phyloP scores from a whole-genome alignment of 768 basidiomycete species.

The Kwoniella europaea region DNA sequence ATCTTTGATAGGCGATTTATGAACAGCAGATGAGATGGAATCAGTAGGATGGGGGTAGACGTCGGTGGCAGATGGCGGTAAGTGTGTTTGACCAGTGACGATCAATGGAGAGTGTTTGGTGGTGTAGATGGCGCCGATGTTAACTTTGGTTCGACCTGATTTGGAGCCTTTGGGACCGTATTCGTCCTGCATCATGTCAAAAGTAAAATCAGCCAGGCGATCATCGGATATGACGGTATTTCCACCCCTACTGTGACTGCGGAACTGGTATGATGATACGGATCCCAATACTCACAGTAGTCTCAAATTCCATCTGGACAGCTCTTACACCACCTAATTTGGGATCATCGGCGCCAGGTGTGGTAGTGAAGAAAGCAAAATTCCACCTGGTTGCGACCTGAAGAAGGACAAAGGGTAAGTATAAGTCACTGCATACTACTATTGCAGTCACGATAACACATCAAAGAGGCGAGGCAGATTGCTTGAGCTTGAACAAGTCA shows the following conservation, averaged over 20 bases:
- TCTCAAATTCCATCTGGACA: conserved; percentile 95
- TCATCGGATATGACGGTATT: too few relatives aligned
- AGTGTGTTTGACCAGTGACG: conserved; percentile 50
- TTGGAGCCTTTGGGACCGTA: conserved; percentile 80
- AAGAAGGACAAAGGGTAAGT: background rate
- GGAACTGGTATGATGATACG: background rate
- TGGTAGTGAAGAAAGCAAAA: conserved; percentile 86
- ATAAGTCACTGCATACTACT: background rate
- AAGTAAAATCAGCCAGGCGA: too few relatives aligned
- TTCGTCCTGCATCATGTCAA: too few relatives aligned
- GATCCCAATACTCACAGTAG: conserved; percentile 60
- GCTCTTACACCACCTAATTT: conserved; percentile 71
- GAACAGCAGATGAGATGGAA: conserved; percentile 48
- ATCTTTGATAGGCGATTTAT: conserved; percentile 69
- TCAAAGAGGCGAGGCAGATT: too few relatives aligned
- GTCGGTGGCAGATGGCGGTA: conserved; percentile 15
- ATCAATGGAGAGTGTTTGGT: conserved; percentile 32
- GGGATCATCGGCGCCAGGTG: conserved; percentile 62
- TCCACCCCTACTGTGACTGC: too few relatives aligned
- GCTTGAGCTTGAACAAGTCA: too few relatives aligned
- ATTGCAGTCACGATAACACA: background rate
- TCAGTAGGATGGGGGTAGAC: conserved; percentile 26
- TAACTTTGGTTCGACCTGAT: conserved; percentile 81
- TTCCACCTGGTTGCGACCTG: conserved; percentile 87
- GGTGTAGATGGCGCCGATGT: conserved; percentile 66